Evolutionary conservation across 768 basidiomycete species (phyloP).

Genomic region (Hirschioporus abietinus): DNA sequence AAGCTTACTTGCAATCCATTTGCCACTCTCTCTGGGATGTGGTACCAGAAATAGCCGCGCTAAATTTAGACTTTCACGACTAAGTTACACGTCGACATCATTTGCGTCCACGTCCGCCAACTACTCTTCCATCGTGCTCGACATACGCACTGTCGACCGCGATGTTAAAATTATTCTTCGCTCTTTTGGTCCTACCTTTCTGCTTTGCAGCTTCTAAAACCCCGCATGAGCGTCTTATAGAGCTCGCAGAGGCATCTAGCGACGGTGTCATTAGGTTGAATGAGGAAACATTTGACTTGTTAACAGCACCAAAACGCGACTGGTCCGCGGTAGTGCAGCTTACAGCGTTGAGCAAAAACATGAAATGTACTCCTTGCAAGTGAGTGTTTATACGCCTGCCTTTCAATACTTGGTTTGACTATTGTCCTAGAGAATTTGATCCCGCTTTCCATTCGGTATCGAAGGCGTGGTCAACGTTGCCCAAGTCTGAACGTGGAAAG

Average conservation of each 20-base stretch:
- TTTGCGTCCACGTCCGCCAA: slow-evolving; percentile 10
- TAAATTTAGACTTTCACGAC: background rate
- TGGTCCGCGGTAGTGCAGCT: slow-evolving; percentile 88
- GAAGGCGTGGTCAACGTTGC: slow-evolving; percentile 69
- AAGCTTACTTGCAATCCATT: background rate
- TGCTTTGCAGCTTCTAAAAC: slow-evolving; percentile 25
- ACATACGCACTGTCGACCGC: slow-evolving; percentile 2
- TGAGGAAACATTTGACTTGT: slow-evolving; percentile 66
- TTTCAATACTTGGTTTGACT: background rate
- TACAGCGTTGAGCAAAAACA: slow-evolving; percentile 77
- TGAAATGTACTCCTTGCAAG: slow-evolving; percentile 92
- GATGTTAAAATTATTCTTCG: slow-evolving; percentile 23
- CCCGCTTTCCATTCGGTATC: slow-evolving; percentile 80
- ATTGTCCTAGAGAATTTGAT: slow-evolving; percentile 58
- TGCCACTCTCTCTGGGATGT: background rate
- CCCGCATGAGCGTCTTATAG: slow-evolving; percentile 52
- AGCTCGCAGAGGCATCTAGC: slow-evolving; percentile 57
- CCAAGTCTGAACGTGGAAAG: slow-evolving; percentile 56
- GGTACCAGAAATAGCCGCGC: background rate
- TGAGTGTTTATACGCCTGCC: slow-evolving; percentile 33
- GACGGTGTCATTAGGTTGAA: slow-evolving; percentile 83
- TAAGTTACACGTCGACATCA: slow-evolving; percentile 24
- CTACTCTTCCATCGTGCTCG: slow-evolving; percentile 3
- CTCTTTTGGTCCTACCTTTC: slow-evolving; percentile 28
- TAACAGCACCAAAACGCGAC: slow-evolving; percentile 69